phyloP scores from a whole-genome alignment of 305 asterid genomes.

The Striga hermonthica region DNA sequence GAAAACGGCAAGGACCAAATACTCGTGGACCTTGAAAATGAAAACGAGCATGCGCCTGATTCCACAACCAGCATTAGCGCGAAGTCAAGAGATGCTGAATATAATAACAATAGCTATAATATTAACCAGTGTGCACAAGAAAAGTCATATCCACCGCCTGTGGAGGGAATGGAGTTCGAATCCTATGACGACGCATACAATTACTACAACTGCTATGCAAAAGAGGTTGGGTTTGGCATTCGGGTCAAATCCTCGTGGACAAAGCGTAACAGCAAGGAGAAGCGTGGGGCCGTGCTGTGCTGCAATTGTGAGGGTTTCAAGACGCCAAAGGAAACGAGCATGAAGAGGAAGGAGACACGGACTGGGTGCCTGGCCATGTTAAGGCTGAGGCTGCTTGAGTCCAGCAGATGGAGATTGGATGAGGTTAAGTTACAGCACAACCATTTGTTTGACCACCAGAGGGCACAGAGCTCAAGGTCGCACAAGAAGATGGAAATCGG shows the following conservation, averaged over 20 bases:
- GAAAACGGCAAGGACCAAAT: slow-evolving; percentile 35
- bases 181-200: slow-evolving; percentile 78
- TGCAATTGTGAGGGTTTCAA: slow-evolving; percentile 86
- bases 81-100: slow-evolving; percentile 32
- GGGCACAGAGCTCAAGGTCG: slow-evolving; percentile 65
- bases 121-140: slow-evolving; percentile 32
- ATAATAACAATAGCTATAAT: no score
- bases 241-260: slow-evolving; percentile 86
- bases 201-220: slow-evolving; percentile 68
- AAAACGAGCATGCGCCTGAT: slow-evolving; percentile 38
- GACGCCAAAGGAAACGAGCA: slow-evolving; percentile 62
- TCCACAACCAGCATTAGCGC: slow-evolving; percentile 40
- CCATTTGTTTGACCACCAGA: slow-evolving; percentile 65
- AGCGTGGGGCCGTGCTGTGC: slow-evolving; percentile 82
- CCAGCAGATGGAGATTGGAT: slow-evolving; percentile 66
- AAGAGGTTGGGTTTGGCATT: slow-evolving; percentile 71
- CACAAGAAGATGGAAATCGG: slow-evolving; percentile 60
- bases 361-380: slow-evolving; percentile 88
- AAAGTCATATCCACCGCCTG: slow-evolving; percentile 51
- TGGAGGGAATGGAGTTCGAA: slow-evolving; percentile 77
- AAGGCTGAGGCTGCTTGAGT: slow-evolving; percentile 66
- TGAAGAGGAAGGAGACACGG: slow-evolving; percentile 73
- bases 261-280: slow-evolving; percentile 85
- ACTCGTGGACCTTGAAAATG: slow-evolving; percentile 42
- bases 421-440: slow-evolving; percentile 72